phyloP scores from a whole-genome alignment of 805 yeast species.

The Wickerhamomyces queroliae region DNA sequence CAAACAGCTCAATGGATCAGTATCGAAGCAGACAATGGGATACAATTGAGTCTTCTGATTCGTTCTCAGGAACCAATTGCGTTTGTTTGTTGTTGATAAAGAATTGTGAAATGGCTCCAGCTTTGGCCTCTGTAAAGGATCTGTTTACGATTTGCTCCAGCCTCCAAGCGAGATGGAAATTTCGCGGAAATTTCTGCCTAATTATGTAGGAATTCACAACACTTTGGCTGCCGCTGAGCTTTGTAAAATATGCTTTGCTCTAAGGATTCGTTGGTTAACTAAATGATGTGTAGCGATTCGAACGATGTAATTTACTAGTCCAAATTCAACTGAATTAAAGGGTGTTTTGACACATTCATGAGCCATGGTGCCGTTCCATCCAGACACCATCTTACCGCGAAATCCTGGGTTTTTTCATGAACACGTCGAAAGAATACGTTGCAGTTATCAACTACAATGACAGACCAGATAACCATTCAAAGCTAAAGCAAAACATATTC shows the following conservation, averaged over 20 bases:
- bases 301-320: neutral
- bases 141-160: too few species aligned
- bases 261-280: neutral
- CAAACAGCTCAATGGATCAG: too few species aligned
- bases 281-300: neutral
- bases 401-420: neutral
- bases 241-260: neutral
- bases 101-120: too few species aligned
- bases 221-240: neutral
- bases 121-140: too few species aligned
- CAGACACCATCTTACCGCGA: conserved; percentile 4
- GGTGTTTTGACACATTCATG: neutral
- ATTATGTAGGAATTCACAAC: neutral
- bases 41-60: too few species aligned
- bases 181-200: too few species aligned
- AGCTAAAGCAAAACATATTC: neutral
- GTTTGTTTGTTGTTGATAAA: too few species aligned
- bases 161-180: too few species aligned
- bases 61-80: too few species aligned
- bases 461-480: neutral
- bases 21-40: too few species aligned
- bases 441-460: neutral
- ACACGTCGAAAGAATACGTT: conserved; percentile 1
- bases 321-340: neutral
- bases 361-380: neutral